Conservation (phyloP, 441 rosid genomes). For the Jatropha multifida region DNA sequence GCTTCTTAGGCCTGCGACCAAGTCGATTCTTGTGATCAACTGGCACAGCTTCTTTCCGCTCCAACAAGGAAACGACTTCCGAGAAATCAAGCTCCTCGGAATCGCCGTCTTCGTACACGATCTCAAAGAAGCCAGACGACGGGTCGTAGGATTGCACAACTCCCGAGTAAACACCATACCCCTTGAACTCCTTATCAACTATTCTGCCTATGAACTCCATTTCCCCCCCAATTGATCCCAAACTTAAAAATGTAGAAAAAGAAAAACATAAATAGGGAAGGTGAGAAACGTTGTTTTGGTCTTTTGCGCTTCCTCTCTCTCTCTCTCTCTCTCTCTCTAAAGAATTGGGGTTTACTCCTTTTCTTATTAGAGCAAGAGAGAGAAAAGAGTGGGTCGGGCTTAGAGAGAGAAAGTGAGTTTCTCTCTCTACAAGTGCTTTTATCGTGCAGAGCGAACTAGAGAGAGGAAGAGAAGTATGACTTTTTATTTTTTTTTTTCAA, state of each 20-base stretch:
- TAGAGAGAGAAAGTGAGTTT: slow-evolving; percentile 20
- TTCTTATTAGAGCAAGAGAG: neutral
- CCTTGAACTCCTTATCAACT: slow-evolving; percentile 55
- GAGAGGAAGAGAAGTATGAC: slow-evolving; percentile 17
- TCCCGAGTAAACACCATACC: slow-evolving; percentile 46
- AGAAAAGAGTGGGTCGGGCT: slow-evolving; percentile 7
- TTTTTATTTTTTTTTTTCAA: neutral
- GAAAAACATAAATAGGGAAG: neutral
- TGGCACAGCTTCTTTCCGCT: slow-evolving; percentile 23
- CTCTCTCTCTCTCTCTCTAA: neutral
- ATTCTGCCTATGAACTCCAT: slow-evolving; percentile 71
- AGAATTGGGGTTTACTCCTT: neutral
- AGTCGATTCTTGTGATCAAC: slow-evolving; percentile 36
- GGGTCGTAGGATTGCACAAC: slow-evolving; percentile 56
- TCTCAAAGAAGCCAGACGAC: slow-evolving; percentile 53
- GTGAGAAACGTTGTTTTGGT: slow-evolving; percentile 2
- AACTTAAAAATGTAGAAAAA: neutral
- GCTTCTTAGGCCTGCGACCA: slow-evolving; percentile 60
- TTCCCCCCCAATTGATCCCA: slow-evolving; percentile 19
- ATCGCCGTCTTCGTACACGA: slow-evolving; percentile 64
- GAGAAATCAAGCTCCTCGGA: slow-evolving; percentile 54
- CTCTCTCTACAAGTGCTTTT: slow-evolving; percentile 27
- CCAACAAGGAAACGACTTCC: slow-evolving; percentile 43
- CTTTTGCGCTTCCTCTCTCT: neutral
- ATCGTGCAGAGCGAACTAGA: slow-evolving; percentile 19